These are phyloP conservation scores for Penicillium occitanis DNA, from an alignment of 2,329 filamentous ascomycete species.

Conservation along the genomic window DNA sequence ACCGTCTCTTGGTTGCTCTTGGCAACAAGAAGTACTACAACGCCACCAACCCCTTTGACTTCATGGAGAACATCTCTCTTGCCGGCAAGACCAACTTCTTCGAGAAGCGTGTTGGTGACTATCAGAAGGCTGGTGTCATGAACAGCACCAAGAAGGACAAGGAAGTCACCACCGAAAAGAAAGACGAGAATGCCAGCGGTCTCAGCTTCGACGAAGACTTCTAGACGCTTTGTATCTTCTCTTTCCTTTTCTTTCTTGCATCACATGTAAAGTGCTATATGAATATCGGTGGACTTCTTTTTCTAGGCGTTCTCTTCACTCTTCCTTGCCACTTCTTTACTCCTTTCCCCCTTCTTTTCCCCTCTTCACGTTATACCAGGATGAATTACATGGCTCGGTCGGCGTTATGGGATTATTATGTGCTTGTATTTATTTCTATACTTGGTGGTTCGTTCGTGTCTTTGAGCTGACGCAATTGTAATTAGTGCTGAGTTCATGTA, in stretches of 20 bases:
- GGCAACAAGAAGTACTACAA: slow-evolving; percentile 95
- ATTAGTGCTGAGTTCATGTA: slow-evolving; percentile 20
- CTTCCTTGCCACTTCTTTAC: slow-evolving; percentile 7
- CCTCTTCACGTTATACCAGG: slow-evolving; percentile 21
- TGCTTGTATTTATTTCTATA: slow-evolving; percentile 20
- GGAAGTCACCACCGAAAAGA: slow-evolving; percentile 48
- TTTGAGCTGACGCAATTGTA: slow-evolving; percentile 17
- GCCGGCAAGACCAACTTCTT: slow-evolving; percentile 99
- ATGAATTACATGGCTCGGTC: slow-evolving; percentile 19
- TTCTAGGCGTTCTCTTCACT: slow-evolving; percentile 8
- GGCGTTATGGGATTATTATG: slow-evolving; percentile 21
- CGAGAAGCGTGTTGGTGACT: slow-evolving; percentile 98
- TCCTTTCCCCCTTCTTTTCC: background rate
- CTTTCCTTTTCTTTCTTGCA: background rate
- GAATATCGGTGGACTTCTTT: background rate
- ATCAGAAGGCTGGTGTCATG: slow-evolving; percentile 99
- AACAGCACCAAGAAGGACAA: slow-evolving; percentile 76
- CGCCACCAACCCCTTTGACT: slow-evolving; percentile 94
- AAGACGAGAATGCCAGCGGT: slow-evolving; percentile 57
- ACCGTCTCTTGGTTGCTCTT: slow-evolving; percentile 87
- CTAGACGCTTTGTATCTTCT: slow-evolving; percentile 52
- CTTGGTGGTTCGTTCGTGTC: slow-evolving; percentile 19
- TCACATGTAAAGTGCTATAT: slow-evolving; percentile 16
- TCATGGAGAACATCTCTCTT: slow-evolving; percentile 99
- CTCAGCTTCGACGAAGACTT: slow-evolving; percentile 98